phyloP scores from a whole-genome alignment of 495 filamentous ascomycete species.

The Aspergillus avenaceus region DNA sequence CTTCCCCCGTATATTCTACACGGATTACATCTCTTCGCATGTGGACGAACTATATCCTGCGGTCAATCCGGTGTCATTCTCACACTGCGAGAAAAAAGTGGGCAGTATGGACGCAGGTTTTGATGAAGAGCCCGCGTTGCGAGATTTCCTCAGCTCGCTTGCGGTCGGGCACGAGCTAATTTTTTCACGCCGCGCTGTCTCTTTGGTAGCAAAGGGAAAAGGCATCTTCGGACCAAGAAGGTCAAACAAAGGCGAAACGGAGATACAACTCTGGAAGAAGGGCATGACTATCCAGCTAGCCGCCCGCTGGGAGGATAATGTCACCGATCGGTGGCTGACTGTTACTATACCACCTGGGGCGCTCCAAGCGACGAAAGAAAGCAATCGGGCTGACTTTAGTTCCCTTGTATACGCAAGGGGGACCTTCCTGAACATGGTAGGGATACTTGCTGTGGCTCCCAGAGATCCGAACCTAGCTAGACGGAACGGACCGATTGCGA shows the following conservation, averaged over 20 bases:
- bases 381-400: slow-evolving; percentile 23
- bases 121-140: slow-evolving; percentile 17
- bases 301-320: slow-evolving; percentile 29
- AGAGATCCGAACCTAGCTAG: slow-evolving; percentile 18
- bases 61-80: slow-evolving; percentile 26
- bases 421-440: slow-evolving; percentile 31
- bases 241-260: slow-evolving; percentile 28
- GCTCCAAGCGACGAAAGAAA: slow-evolving; percentile 15
- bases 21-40: slow-evolving; percentile 38
- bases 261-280: slow-evolving; percentile 34
- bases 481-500: slow-evolving; percentile 27
- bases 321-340: slow-evolving; percentile 34
- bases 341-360: slow-evolving; percentile 13
- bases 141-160: slow-evolving; percentile 30
- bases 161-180: slow-evolving; percentile 27
- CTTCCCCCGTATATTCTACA: slow-evolving; percentile 27
- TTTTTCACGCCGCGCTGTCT: slow-evolving; percentile 28
- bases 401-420: slow-evolving; percentile 22
- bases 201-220: slow-evolving; percentile 27
- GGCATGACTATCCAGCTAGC: slow-evolving; percentile 22
- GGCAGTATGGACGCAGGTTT: slow-evolving; percentile 22
- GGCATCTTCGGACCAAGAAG: slow-evolving; percentile 20
- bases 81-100: slow-evolving; percentile 32
- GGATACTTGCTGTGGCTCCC: slow-evolving; percentile 24
- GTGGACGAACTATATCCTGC: slow-evolving; percentile 30